These are phyloP conservation scores for Pseudogymnoascus sp. DNA, from an alignment of 2,329 filamentous ascomycete species.

Conservation along the genomic window DNA sequence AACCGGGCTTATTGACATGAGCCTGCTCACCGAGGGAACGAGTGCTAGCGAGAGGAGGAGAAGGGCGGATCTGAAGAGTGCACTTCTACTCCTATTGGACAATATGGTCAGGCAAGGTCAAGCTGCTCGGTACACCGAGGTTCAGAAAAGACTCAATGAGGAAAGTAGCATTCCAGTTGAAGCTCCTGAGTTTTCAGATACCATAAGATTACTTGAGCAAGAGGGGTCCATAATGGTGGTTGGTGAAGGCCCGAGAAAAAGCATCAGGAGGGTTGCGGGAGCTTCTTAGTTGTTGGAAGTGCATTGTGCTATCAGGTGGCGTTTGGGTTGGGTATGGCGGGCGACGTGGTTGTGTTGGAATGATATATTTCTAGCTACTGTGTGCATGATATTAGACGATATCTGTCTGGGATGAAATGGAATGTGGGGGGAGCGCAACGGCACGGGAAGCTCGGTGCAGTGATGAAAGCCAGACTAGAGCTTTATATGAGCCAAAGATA, in stretches of 20 bases:
- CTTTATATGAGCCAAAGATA: conserved; percentile 1
- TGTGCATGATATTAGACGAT: conserved; percentile 1
- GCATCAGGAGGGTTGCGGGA: conserved; percentile 64
- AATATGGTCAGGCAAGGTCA: conserved; percentile 64
- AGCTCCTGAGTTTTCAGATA: conserved; percentile 71
- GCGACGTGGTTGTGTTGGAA: conserved; percentile 1
- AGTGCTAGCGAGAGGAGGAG: conserved; percentile 76
- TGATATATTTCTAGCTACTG: conserved; percentile 1
- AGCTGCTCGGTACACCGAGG: conserved; percentile 67
- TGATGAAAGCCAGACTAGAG: neutral
- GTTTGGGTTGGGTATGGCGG: conserved; percentile 4
- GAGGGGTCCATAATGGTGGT: conserved; percentile 73
- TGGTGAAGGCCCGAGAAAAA: conserved; percentile 78
- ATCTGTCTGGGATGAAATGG: conserved; percentile 1
- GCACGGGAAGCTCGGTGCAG: neutral
- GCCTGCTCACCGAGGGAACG: conserved; percentile 86
- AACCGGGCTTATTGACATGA: conserved; percentile 93
- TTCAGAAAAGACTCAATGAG: conserved; percentile 64
- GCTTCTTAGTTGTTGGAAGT: conserved; percentile 26
- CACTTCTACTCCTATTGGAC: conserved; percentile 65
- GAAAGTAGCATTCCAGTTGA: conserved; percentile 64
- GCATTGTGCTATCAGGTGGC: neutral
- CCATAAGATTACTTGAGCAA: conserved; percentile 68
- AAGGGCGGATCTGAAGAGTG: conserved; percentile 75
- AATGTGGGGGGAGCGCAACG: neutral